phyloP scores from a whole-genome alignment of 108 stramenopile species.

The Fistulifera solaris region DNA sequence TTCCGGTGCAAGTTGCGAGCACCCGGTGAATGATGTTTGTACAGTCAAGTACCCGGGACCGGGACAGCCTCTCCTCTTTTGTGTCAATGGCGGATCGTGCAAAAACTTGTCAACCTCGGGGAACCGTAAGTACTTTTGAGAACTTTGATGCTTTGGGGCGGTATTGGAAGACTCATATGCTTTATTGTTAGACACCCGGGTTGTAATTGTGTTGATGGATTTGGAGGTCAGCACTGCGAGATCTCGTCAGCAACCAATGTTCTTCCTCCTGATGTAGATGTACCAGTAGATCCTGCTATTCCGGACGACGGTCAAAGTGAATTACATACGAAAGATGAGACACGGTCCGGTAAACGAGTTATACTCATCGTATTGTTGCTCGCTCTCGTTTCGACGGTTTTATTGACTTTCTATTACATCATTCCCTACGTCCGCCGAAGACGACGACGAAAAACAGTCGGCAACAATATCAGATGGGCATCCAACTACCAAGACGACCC shows the following conservation, averaged over 20 bases:
- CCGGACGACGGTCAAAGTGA: not conserved
- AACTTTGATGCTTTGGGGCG: not conserved
- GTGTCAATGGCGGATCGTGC: conserved; percentile 40
- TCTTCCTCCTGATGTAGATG: not conserved
- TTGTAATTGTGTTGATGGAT: conserved; percentile 22
- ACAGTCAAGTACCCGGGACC: not conserved
- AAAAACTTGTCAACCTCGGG: conserved; percentile 14
- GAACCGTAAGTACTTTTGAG: conserved; percentile 9
- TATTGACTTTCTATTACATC: not conserved
- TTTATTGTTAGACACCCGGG: conserved; percentile 20
- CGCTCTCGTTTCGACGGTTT: not conserved
- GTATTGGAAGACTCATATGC: not conserved
- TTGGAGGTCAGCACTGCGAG: conserved; percentile 34
- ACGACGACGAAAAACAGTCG: no score
- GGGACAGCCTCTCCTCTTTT: conserved; percentile 25
- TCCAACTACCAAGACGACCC: conserved; percentile 7
- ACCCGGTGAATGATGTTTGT: conserved; percentile 18
- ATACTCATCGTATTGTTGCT: not conserved
- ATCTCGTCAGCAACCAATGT: conserved; percentile 1
- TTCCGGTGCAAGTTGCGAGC: conserved; percentile 35
- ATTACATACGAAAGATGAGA: no score
- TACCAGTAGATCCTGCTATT: not conserved
- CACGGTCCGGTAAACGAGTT: not conserved
- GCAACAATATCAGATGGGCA: no score
- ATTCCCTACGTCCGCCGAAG: not conserved